phyloP scores from a whole-genome alignment of 2,329 filamentous ascomycete species.

The Aspergillus hortae region DNA sequence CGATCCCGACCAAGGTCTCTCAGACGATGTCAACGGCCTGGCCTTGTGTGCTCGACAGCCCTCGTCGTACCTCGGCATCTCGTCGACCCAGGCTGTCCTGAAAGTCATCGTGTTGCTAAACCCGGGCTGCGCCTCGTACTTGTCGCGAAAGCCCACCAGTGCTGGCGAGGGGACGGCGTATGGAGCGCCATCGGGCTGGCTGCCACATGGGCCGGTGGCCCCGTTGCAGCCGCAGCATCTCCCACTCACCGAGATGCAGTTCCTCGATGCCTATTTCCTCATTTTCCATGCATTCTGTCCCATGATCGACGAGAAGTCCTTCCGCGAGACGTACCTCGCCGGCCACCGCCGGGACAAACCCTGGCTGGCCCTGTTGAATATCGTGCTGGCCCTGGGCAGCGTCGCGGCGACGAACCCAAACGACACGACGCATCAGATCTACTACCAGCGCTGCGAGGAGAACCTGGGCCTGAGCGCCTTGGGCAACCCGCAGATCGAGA shows the following conservation, averaged over 20 bases:
- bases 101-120: constrained; percentile 63
- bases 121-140: constrained; percentile 47
- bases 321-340: constrained; percentile 62
- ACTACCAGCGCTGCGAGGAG: constrained; percentile 66
- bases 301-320: constrained; percentile 70
- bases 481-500: constrained; percentile 69
- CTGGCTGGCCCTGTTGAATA: constrained; percentile 71
- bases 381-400: constrained; percentile 72
- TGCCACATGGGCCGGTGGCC: constrained; percentile 11
- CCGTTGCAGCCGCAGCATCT: constrained; percentile 38
- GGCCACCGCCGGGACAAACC: constrained; percentile 62
- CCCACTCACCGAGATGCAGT: constrained; percentile 61
- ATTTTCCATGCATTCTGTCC: constrained; percentile 69
- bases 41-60: constrained; percentile 60
- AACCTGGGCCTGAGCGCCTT: constrained; percentile 65
- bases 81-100: constrained; percentile 70
- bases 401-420: constrained; percentile 61
- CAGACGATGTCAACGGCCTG: constrained; percentile 68
- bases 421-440: constrained; percentile 65
- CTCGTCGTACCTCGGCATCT: constrained; percentile 67
- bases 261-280: constrained; percentile 72
- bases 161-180: constrained; percentile 9
- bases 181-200: constrained; percentile 19
- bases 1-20: constrained; percentile 59
- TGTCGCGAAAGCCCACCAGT: constrained; percentile 38